These are phyloP conservation scores for Chlorencoelia australis DNA, from an alignment of 2,329 filamentous ascomycete genomes.

Conservation along the genomic window DNA sequence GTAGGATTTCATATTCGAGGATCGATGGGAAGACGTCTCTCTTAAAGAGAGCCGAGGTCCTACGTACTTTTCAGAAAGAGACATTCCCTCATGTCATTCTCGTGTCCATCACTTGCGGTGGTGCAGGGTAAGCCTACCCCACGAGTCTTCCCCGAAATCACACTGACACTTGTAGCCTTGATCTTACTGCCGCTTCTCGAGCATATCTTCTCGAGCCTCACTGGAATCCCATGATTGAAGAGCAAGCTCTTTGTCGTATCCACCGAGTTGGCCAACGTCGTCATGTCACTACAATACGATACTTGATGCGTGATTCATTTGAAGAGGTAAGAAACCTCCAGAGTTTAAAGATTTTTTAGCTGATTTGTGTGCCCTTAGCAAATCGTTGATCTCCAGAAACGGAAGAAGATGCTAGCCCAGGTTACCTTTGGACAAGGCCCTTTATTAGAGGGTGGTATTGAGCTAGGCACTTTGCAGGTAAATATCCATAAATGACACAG, in stretches of 20 bases:
- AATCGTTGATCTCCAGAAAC: slow-evolving; percentile 7
- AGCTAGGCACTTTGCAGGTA: slow-evolving; percentile 2
- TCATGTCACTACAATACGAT: slow-evolving; percentile 20
- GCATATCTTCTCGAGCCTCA: slow-evolving; percentile 24
- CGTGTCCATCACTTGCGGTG: slow-evolving; percentile 40
- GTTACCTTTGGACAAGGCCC: slow-evolving; percentile 3
- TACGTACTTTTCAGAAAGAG: slow-evolving; percentile 33
- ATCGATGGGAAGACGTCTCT: slow-evolving; percentile 39
- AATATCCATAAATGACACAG: too few species aligned
- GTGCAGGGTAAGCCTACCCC: slow-evolving; percentile 34
- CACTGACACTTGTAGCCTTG: slow-evolving; percentile 4
- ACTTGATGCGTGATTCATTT: slow-evolving; percentile 21
- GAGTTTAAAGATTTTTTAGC: too few species aligned
- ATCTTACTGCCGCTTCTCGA: slow-evolving; percentile 16
- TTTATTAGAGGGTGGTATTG: neutral
- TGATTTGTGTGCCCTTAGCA: too few species aligned
- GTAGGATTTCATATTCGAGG: slow-evolving; percentile 29
- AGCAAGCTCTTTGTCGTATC: slow-evolving; percentile 21
- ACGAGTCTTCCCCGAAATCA: neutral
- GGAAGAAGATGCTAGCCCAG: slow-evolving; percentile 9
- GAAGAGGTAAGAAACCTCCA: slow-evolving; percentile 20
- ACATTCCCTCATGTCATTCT: slow-evolving; percentile 33
- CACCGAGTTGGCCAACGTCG: slow-evolving; percentile 20
- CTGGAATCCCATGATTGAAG: slow-evolving; percentile 25
- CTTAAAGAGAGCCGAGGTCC: slow-evolving; percentile 31